Percentiles rank a stretch among this genome's conserved stretches.
These are phyloP conservation scores for Podospora sp. DNA, from an alignment of 495 filamentous ascomycete genomes.

Conservation along the genomic window DNA sequence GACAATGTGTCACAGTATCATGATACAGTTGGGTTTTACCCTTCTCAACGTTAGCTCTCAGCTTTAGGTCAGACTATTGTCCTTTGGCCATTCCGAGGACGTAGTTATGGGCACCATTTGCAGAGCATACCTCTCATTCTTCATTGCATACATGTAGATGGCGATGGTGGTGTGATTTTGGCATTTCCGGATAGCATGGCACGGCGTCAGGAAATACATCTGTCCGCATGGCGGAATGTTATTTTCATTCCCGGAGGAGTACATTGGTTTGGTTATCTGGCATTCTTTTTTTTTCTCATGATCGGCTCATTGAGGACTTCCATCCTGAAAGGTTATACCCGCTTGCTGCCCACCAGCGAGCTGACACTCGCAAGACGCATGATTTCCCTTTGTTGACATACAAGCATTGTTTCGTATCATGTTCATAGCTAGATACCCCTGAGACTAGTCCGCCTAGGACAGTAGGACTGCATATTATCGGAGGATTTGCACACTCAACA, in stretches of 20 bases:
- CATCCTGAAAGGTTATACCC: background rate
- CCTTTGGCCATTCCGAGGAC: background rate
- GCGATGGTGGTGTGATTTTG: background rate
- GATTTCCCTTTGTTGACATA: background rate
- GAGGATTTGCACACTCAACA: background rate
- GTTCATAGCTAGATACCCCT: conserved; percentile 7
- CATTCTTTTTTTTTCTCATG: background rate
- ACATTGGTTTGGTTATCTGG: background rate
- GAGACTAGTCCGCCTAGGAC: background rate
- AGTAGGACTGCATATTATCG: background rate
- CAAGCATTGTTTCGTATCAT: background rate
- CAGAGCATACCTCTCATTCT: background rate
- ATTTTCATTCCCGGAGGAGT: background rate
- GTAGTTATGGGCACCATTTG: background rate
- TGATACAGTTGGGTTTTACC: conserved; percentile 2
- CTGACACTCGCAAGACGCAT: background rate
- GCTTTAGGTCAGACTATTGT: background rate
- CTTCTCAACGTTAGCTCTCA: background rate
- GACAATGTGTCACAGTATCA: background rate
- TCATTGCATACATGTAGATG: background rate
- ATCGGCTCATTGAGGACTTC: background rate
- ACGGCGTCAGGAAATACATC: conserved; percentile 18
- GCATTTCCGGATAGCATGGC: conserved; percentile 19
- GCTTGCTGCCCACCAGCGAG: background rate
- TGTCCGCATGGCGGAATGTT: background rate